Evolutionary conservation across 1,139 yeast species (phyloP), one percentile per base, ranked within the genome.

Genomic region (Debaryomycetaceae sp.): DNA sequence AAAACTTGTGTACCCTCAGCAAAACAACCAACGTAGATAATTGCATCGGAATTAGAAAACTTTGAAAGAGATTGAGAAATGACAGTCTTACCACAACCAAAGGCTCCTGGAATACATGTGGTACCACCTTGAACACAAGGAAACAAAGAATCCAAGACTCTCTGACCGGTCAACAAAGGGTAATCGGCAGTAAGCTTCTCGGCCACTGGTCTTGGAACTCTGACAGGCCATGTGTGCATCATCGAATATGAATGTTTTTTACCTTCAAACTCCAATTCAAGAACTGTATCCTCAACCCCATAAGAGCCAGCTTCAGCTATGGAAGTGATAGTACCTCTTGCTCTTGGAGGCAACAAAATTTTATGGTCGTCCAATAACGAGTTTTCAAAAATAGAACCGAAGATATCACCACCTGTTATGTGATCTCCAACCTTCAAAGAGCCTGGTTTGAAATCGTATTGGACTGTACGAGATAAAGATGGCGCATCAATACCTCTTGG

Each of bases 51-150:
- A 78, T 92, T 92, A 47, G 98, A 92, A 70, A 83, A 92, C 69
- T 92, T 92, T 49, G 98, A 92, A 60, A 92, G 77, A 1, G 98
- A 88, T 73, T 92, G 98, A 28, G 99, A 92, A 63, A 92, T 92
- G 58, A 92, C 99, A 9, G 99, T 92, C 68, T 92, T 92, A 68
- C 99, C 99, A 73, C 98, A 92, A 47, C 99, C 99, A 58, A 92
- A 92, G 48, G 99, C 99, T 69, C 99, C 99, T 36, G 99, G 99
- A 63, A 92, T 92, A 83, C 98, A 94, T 33, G 99, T 92, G 38
- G 99, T 92, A 75, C 99, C 99, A 73, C 99, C 98, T 75, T 94
- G 98, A 54, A 94, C 99, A 80, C 95, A 87, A 39, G 99, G 98
- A 79, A 92, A 94, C 51, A 92, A 79, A 30, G 98, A 84, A 67